A percentile compares a stretch with the other conserved stretches of the same genome.
phyloP scores from a whole-genome alignment of 495 filamentous ascomycete species.

The Tuber aestivum region DNA sequence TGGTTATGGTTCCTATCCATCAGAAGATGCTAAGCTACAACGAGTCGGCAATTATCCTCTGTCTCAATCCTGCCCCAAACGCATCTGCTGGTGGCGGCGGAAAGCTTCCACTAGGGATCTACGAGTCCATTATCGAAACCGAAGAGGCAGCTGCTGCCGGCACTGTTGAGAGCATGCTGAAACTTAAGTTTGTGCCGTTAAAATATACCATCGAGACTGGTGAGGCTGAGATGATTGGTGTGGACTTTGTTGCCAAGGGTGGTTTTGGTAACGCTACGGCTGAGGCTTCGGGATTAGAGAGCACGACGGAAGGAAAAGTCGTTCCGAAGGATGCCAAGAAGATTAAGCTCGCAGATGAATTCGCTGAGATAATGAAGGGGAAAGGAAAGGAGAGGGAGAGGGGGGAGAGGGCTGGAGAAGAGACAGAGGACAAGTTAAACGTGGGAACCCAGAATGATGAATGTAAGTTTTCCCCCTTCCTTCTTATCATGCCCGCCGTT shows the following conservation, averaged over 20 bases:
- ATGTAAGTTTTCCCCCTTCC: slow-evolving; percentile 43
- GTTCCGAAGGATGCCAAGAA: slow-evolving; percentile 45
- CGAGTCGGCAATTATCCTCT: slow-evolving; percentile 79
- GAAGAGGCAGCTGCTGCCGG: slow-evolving; percentile 50
- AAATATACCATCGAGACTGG: slow-evolving; percentile 85
- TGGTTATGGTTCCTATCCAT: slow-evolving; percentile 65
- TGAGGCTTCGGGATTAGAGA: slow-evolving; percentile 40
- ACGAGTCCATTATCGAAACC: slow-evolving; percentile 75
- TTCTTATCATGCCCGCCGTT: neutral
- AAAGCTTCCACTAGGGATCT: slow-evolving; percentile 82
- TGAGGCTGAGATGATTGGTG: slow-evolving; percentile 94
- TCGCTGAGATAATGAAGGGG: slow-evolving; percentile 40
- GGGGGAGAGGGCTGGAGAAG: slow-evolving; percentile 45
- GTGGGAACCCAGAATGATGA: slow-evolving; percentile 38
- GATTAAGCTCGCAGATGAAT: slow-evolving; percentile 44
- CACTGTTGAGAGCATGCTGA: slow-evolving; percentile 64
- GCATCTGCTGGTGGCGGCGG: slow-evolving; percentile 54
- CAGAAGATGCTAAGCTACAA: slow-evolving; percentile 68
- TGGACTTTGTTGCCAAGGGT: slow-evolving; percentile 81
- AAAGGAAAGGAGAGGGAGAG: slow-evolving; percentile 44
- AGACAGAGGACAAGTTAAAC: slow-evolving; percentile 6
- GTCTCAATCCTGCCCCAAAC: slow-evolving; percentile 66
- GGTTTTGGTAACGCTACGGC: slow-evolving; percentile 67
- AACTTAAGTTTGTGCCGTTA: slow-evolving; percentile 72
- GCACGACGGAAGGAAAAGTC: slow-evolving; percentile 23